A percentile compares a stretch with the other conserved stretches of the same genome.
phyloP scores from a whole-genome alignment of 208 protist species.

The Leishmania tropica region DNA sequence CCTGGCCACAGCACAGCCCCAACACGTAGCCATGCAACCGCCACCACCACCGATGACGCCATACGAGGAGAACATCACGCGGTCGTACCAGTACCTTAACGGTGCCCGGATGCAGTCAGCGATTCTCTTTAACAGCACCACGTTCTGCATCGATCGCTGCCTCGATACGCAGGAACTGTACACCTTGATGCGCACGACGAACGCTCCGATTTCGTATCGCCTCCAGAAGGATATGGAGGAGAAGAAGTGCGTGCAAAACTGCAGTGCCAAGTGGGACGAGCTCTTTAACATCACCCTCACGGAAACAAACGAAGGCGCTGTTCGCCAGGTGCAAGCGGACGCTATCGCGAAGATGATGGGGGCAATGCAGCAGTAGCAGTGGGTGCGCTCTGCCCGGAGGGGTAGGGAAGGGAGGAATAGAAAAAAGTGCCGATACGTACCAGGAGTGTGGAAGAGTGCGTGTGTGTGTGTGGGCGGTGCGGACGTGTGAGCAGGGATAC shows the following conservation, averaged over 20 bases:
- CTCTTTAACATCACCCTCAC: constrained; percentile 45
- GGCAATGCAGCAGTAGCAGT: constrained; percentile 52
- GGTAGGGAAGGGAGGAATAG: neutral
- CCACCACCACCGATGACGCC: constrained; percentile 64
- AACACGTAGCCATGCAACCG: constrained; percentile 45
- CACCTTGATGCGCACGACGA: constrained; percentile 76
- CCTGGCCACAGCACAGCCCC: neutral
- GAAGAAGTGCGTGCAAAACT: constrained; percentile 84
- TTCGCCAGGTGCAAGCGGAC: constrained; percentile 58
- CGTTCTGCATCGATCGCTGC: constrained; percentile 80
- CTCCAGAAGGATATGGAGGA: constrained; percentile 80
- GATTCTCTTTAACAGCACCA: constrained; percentile 52
- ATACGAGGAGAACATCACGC: constrained; percentile 73
- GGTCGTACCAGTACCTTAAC: constrained; percentile 68
- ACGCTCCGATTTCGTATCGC: constrained; percentile 81
- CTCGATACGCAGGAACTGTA: constrained; percentile 90
- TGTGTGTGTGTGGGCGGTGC: neutral
- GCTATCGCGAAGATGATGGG: constrained; percentile 62
- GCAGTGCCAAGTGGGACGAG: constrained; percentile 79
- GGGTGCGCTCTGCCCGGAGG: neutral
- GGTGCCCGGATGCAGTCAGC: constrained; percentile 54
- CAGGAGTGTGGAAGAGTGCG: neutral
- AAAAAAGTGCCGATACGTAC: neutral
- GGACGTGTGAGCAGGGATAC: neutral
- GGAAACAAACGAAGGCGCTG: constrained; percentile 57